Percentiles rank a stretch among this genome's conserved stretches.
These are phyloP conservation scores for Hypoxylon sp. DNA, from an alignment of 2,329 filamentous ascomycete species.

Conservation along the genomic window DNA sequence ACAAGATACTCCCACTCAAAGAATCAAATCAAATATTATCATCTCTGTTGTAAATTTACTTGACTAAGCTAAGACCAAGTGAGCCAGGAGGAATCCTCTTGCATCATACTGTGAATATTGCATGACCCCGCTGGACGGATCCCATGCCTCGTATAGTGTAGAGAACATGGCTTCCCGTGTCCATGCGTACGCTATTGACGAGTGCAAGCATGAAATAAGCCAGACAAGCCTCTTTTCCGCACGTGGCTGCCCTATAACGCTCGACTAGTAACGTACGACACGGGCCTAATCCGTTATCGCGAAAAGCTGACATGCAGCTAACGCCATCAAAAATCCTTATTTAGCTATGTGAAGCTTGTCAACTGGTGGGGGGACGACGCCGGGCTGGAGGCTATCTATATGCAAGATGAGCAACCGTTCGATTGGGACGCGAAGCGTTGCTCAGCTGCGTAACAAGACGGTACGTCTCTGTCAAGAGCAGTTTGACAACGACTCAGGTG, in stretches of 20 bases:
- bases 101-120: slow-evolving; percentile 28
- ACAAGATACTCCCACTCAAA: slow-evolving; percentile 1
- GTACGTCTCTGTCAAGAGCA: background rate
- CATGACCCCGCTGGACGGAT: slow-evolving; percentile 27
- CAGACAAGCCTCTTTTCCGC: slow-evolving; percentile 19
- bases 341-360: slow-evolving; percentile 26
- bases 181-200: slow-evolving; percentile 13
- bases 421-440: slow-evolving; percentile 24
- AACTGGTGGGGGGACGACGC: slow-evolving; percentile 16
- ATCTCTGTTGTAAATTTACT: slow-evolving; percentile 2
- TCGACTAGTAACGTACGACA: slow-evolving; percentile 19
- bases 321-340: slow-evolving; percentile 30
- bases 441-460: slow-evolving; percentile 20
- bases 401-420: slow-evolving; percentile 32
- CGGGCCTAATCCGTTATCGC: slow-evolving; percentile 6
- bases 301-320: slow-evolving; percentile 37
- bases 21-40: slow-evolving; percentile 8
- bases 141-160: slow-evolving; percentile 13
- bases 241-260: slow-evolving; percentile 29
- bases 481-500: slow-evolving; percentile 14
- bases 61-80: slow-evolving; percentile 6
- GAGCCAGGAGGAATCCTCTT: slow-evolving; percentile 18
- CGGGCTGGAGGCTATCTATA: slow-evolving; percentile 14
- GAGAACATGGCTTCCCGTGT: slow-evolving; percentile 7
- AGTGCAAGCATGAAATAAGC: slow-evolving; percentile 8